Base-by-base conservation (phyloP, 768 basidiomycete species). In the Exidia glandulosa region DNA sequence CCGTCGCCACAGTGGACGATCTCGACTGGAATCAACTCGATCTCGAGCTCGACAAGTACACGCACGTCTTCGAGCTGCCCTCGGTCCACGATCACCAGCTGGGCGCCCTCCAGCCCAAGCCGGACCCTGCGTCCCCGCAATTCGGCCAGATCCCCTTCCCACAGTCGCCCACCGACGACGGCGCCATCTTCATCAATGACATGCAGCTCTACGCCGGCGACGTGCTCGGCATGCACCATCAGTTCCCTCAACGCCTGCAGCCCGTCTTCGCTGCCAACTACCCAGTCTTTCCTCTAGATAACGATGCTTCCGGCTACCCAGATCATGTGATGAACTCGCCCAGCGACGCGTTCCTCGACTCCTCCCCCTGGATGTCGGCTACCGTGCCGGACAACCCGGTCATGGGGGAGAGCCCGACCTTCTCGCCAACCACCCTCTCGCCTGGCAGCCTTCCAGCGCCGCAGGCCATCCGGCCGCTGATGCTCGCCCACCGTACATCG, bases 361-460 rank as follows among this genome's bases (percentile, higher is more conserved):
- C 16, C 41, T 45, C 41, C 10, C 41, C 41, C 41, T 45, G 41
- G 41, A 45, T 45, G 41, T 45, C 41, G 41, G 41, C 41, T 6
- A 23, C 41, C 41, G 41, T 14, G 6, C 41, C 41, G 41, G 41
- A 45, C 41, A 45, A 14, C 41, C 41, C 41, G 41, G 19, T 45
- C 41, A 45, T 45, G 19, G 41, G 25, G 16, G 27, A 14, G 16
- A 54, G 50, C 30, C 50, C 50, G 50, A 54, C 50, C 29, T 54
- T 54, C 19, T 23, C 75, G 60, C 72, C 74, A 30, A 77, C 81
- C 57, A 71, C 74, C 30, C 73, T 83, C 66, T 71, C 81, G 45
- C 31, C 41, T 2, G 45, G 32, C 48, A 30, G 7, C 13, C 19
- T 19, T 6, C 50, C 47, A 19, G 30, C 50, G 7, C 34, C 50